phyloP scores from a whole-genome alignment of 139 green algal genomes.

The Coelastrella sp. region DNA sequence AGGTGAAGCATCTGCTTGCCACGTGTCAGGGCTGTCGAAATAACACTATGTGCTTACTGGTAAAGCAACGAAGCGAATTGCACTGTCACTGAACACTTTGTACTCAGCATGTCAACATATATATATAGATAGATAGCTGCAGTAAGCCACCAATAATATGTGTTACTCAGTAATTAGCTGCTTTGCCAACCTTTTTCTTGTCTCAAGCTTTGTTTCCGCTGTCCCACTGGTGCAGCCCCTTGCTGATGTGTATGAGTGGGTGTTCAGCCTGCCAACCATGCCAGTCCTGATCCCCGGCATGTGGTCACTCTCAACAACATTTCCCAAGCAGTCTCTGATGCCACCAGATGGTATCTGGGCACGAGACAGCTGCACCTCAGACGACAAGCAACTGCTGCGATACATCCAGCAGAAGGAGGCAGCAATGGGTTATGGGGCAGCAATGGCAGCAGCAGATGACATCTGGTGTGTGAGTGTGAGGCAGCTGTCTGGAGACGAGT shows the following conservation, averaged over 20 bases:
- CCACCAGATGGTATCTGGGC: not conserved
- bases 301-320: not conserved
- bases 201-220: too few relatives aligned
- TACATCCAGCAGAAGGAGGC: not conserved
- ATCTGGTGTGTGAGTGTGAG: not conserved
- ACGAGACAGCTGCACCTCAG: not conserved
- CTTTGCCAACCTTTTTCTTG: too few relatives aligned
- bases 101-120: too few relatives aligned
- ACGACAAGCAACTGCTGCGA: not conserved
- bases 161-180: too few relatives aligned
- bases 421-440: not conserved
- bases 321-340: not conserved
- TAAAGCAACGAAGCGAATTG: too few relatives aligned
- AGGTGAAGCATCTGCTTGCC: not conserved
- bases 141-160: too few relatives aligned
- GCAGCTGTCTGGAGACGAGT: not conserved
- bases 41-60: too few relatives aligned
- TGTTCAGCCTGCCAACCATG: not conserved
- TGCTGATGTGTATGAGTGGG: not conserved
- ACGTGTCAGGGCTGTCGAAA: too few relatives aligned
- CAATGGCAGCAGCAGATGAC: not conserved
- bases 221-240: not conserved
- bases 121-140: too few relatives aligned
- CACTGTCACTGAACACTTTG: too few relatives aligned
- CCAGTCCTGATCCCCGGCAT: not conserved